Conservation (phyloP, 2,329 filamentous ascomycete species). For the Aschersonia sp. region DNA sequence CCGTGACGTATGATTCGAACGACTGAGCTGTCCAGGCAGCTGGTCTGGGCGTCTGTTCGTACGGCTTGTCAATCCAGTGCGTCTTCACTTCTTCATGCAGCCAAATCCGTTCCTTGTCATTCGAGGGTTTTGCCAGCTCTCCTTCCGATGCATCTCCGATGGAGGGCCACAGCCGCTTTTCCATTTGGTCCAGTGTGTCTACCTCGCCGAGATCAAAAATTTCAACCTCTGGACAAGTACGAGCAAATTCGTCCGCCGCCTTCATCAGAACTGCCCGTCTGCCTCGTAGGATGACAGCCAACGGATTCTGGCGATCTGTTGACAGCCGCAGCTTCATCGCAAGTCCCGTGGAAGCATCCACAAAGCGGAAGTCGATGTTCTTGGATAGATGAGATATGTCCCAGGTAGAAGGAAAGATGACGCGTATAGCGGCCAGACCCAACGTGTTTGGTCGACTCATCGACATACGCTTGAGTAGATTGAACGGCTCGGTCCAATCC, state of each 20-base stretch:
- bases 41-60: conserved; percentile 24
- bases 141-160: conserved; percentile 14
- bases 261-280: conserved; percentile 15
- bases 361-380: conserved; percentile 13
- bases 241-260: conserved; percentile 19
- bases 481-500: conserved; percentile 25
- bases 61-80: conserved; percentile 16
- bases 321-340: conserved; percentile 17
- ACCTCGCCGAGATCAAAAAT: conserved; percentile 23
- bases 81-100: conserved; percentile 17
- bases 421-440: conserved; percentile 20
- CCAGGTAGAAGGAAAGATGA: conserved; percentile 19
- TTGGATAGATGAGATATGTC: conserved; percentile 18
- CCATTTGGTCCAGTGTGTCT: conserved; percentile 17
- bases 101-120: conserved; percentile 16
- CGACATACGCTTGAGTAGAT: conserved; percentile 22
- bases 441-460: conserved; percentile 14
- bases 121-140: conserved; percentile 9
- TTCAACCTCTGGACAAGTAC: conserved; percentile 14
- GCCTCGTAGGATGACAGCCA: conserved; percentile 18
- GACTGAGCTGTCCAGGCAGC: conserved; percentile 23
- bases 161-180: conserved; percentile 20
- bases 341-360: conserved; percentile 19
- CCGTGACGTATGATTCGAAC: conserved; percentile 26
- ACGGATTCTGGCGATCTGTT: conserved; percentile 15